Base-by-base conservation (phyloP, 108 stramenopile species). In the Cyclotella sp. region DNA sequence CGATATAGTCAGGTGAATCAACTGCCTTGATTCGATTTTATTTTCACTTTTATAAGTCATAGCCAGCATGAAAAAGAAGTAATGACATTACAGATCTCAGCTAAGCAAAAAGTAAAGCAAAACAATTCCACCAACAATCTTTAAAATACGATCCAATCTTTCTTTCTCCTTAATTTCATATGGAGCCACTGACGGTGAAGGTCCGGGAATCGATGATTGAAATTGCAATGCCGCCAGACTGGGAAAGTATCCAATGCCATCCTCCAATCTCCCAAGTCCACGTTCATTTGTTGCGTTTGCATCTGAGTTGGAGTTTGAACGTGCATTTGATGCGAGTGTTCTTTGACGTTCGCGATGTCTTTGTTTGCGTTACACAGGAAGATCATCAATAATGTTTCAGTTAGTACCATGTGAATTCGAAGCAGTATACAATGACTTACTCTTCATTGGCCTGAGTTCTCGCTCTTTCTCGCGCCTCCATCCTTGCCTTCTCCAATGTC, bases 331-430 rank as follows among this genome's bases (percentile, higher is more conserved):
- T 27, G 82, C 82, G 10, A 83, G 72, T 22, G 67, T 65, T 49
- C 73, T 43, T 68, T 83, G 82, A 16, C 82, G 82, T 53, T 79
- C 78, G 41, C 82, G 78, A 51, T 83, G 82, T 67, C 78, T 79
- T 42, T 47, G 9, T 24, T 60, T 61, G 8, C 0, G 41, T 41
- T 72, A 44, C 39, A 34, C 13, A 34, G 43, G 41, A 27, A 10
- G 6, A 18, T 55, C 16, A 0, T 29, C 26, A 19, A 29, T 15
- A 27, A 18, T 49, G n/a, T 30, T 49, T 27, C 7, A 9, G 22
- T 49, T 34, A 18, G 28, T 14, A 26, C 9, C 6, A 34, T 34
- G 34, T 34, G 34, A 2, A 34, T 2, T 34, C 34, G 2, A 5
- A 6, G 34, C 34, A 28, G 28, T 22, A 49, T 27, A 55, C 30